These are phyloP conservation scores for Cercospora zeina DNA, from an alignment of 2,329 filamentous ascomycete genomes.

Conservation along the genomic window DNA sequence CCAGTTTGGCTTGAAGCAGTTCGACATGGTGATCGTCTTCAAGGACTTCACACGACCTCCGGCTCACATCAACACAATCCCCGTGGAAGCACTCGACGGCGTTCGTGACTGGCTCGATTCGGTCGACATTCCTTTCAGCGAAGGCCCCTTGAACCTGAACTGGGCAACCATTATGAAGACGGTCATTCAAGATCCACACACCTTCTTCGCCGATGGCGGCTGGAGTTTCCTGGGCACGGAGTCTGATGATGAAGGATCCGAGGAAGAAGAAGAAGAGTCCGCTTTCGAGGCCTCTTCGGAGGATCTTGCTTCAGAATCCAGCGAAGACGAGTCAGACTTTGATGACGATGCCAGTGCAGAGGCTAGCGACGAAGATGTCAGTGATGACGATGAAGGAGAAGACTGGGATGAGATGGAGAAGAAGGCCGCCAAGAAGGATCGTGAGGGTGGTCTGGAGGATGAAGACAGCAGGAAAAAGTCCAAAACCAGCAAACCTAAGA, in stretches of 20 bases:
- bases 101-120: slow-evolving; percentile 98
- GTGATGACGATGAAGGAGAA: slow-evolving; percentile 68
- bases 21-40: slow-evolving; percentile 97
- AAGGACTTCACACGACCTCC: slow-evolving; percentile 93
- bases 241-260: slow-evolving; percentile 77
- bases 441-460: slow-evolving; percentile 55
- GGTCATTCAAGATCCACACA: slow-evolving; percentile 86
- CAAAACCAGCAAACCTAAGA: slow-evolving; percentile 30
- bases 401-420: slow-evolving; percentile 91
- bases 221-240: slow-evolving; percentile 91
- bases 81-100: slow-evolving; percentile 87
- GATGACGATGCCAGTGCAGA: slow-evolving; percentile 85
- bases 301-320: slow-evolving; percentile 73
- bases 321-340: slow-evolving; percentile 89
- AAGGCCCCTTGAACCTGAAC: slow-evolving; percentile 95
- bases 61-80: slow-evolving; percentile 96
- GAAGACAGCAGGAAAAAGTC: slow-evolving; percentile 65
- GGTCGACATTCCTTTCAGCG: slow-evolving; percentile 89
- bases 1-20: slow-evolving; percentile 95
- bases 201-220: slow-evolving; percentile 92
- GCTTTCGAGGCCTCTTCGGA: slow-evolving; percentile 89
- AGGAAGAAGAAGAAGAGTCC: slow-evolving; percentile 80
- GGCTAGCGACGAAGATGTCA: slow-evolving; percentile 69
- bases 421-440: slow-evolving; percentile 70
- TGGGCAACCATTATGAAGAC: slow-evolving; percentile 99